Conservation (phyloP, 73 alveolate genomes). For the Effrenium voratum region DNA sequence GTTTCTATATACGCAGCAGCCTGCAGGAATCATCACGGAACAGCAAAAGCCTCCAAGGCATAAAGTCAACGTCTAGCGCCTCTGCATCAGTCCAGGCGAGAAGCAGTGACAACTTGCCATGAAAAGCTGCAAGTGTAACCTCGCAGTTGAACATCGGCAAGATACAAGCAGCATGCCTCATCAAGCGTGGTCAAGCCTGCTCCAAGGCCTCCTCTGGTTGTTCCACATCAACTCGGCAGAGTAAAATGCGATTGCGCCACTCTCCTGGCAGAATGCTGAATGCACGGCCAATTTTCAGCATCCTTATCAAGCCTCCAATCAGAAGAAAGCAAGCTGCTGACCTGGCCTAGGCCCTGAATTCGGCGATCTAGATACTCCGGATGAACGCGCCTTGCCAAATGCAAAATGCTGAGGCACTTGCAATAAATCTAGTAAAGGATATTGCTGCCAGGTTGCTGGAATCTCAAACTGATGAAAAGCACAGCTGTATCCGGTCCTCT, state of each 20-base stretch:
- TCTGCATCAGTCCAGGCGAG: conserved; percentile 90
- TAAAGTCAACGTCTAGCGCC: no score
- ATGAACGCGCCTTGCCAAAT: conserved; percentile 40
- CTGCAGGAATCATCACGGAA: no score
- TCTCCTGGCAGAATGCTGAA: not conserved
- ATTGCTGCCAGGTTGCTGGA: conserved; percentile 42
- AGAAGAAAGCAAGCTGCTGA: not conserved
- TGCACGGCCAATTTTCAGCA: no score
- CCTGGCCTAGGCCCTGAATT: conserved; percentile 40
- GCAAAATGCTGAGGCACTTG: not conserved
- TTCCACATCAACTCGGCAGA: conserved; percentile 67
- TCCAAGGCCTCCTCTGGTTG: conserved; percentile 76
- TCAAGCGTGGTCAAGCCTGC: not conserved
- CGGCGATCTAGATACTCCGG: conserved; percentile 59
- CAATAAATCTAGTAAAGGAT: not conserved
- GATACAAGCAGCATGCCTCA: not conserved
- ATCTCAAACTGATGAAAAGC: conserved; percentile 68
- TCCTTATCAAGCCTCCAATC: no score
- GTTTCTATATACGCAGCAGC: conserved; percentile 86
- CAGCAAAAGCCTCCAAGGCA: no score
- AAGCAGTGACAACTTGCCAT: conserved; percentile 69
- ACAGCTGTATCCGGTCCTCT: conserved; percentile 86
- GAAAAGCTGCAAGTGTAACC: conserved; percentile 59
- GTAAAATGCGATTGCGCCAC: conserved; percentile 72
- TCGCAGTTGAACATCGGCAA: not conserved